phyloP scores from a whole-genome alignment of 2,329 filamentous ascomycete species.

The Gnomoniopsis smithogilvyi region DNA sequence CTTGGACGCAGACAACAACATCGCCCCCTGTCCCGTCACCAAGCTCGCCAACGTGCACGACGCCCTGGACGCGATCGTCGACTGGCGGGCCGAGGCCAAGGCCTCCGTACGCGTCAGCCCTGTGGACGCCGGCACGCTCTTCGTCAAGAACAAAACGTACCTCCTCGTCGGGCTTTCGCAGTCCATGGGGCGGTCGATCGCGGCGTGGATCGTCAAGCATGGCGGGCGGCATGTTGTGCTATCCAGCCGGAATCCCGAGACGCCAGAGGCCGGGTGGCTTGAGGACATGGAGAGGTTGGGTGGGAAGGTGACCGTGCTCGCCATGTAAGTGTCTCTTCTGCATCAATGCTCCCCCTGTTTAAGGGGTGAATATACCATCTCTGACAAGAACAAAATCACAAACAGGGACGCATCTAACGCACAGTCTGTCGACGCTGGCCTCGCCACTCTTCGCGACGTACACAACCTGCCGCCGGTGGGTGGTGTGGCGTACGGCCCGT shows the following conservation, averaged over 20 bases:
- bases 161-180: conserved; percentile 31
- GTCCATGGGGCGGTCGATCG: conserved; percentile 33
- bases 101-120: background rate
- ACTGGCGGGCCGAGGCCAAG: background rate
- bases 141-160: conserved; percentile 28
- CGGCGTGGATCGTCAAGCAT: conserved; percentile 34
- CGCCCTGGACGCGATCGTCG: background rate
- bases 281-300: conserved; percentile 17
- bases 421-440: background rate
- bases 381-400: background rate
- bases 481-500: conserved; percentile 13
- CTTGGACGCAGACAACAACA: no score
- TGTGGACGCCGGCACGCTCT: background rate
- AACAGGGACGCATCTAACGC: background rate
- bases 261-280: conserved; percentile 29
- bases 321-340: background rate
- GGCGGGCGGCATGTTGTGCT: conserved; percentile 36
- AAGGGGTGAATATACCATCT: background rate
- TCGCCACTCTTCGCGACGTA: background rate
- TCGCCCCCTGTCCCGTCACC: no score
- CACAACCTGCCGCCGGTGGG: background rate
- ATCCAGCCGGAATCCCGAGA: conserved; percentile 34
- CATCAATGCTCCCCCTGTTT: background rate
- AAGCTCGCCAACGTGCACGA: background rate
- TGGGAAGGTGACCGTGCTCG: conserved; percentile 10